Evolutionary conservation across 2,329 filamentous ascomycete genomes (phyloP).

Genomic region (Clonostachys rhizophaga): DNA sequence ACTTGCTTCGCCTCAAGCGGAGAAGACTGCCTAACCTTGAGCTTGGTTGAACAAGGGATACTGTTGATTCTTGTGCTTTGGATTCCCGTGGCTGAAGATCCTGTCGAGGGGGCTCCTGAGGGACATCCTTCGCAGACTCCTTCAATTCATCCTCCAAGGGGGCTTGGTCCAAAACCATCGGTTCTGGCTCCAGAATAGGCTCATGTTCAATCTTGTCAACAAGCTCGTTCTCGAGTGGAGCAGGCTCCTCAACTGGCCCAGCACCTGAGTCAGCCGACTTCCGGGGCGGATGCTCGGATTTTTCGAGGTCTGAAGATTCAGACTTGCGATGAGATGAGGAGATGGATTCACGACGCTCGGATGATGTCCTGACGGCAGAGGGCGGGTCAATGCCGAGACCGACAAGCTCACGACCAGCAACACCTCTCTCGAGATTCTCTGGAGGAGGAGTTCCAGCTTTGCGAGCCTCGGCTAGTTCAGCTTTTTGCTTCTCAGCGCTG

Average conservation of each 20-base stretch:
- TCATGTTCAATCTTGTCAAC: too few species aligned
- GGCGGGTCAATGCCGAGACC: constrained; percentile 53
- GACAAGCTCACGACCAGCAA: constrained; percentile 52
- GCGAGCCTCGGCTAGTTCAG: constrained; percentile 50
- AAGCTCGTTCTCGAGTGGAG: too few species aligned
- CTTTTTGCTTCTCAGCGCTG: constrained; percentile 61
- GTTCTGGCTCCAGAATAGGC: too few species aligned
- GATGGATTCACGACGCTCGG: constrained; percentile 32
- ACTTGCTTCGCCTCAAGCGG: constrained; percentile 39
- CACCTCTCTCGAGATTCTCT: constrained; percentile 54
- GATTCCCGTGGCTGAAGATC: constrained; percentile 7
- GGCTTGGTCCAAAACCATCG: too few species aligned
- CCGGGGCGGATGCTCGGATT: too few species aligned
- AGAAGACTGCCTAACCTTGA: constrained; percentile 30
- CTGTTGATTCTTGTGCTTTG: constrained; percentile 2
- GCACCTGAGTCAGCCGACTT: too few species aligned
- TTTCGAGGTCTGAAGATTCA: too few species aligned
- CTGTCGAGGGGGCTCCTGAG: constrained; percentile 2
- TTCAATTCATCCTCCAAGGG: too few species aligned
- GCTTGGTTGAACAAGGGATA: constrained; percentile 12
- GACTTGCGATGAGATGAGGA: too few species aligned
- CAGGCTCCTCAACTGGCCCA: too few species aligned
- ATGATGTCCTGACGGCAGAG: constrained; percentile 52
- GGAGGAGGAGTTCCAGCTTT: constrained; percentile 45
- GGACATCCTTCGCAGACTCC: too few species aligned